Conservation (phyloP, 495 filamentous ascomycete genomes). For the Podospora sp. region DNA sequence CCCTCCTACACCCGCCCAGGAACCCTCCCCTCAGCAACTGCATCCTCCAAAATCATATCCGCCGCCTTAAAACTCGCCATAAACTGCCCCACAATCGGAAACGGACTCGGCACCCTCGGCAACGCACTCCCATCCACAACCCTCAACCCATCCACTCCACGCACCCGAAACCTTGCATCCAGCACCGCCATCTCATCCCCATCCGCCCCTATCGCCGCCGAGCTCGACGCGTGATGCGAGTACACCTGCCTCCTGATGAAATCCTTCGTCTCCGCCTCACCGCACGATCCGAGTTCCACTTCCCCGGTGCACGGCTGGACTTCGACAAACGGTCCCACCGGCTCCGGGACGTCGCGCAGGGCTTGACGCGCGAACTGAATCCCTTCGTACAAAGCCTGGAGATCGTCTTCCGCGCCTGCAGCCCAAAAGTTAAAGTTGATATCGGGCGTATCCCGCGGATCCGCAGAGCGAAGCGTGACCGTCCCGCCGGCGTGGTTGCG, state of each 20-base stretch:
- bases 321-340: background rate
- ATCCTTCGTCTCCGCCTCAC: background rate
- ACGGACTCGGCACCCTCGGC: conserved; percentile 10
- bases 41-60: conserved; percentile 8
- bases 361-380: background rate
- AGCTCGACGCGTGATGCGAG: background rate
- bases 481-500: background rate
- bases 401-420: background rate
- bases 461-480: background rate
- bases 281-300: background rate
- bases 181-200: conserved; percentile 3
- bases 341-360: background rate
- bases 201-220: background rate
- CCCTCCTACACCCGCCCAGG: background rate
- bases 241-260: conserved; percentile 1
- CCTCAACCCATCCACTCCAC: conserved; percentile 1
- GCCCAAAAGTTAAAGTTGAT: background rate
- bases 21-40: background rate
- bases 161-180: conserved; percentile 7
- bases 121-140: conserved; percentile 9
- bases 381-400: conserved; percentile 1
- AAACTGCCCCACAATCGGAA: conserved; percentile 7
- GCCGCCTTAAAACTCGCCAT: conserved; percentile 6
- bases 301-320: background rate
- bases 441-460: background rate